phyloP scores from a whole-genome alignment of 345 rosid species.

The Salix koriyanagi region DNA sequence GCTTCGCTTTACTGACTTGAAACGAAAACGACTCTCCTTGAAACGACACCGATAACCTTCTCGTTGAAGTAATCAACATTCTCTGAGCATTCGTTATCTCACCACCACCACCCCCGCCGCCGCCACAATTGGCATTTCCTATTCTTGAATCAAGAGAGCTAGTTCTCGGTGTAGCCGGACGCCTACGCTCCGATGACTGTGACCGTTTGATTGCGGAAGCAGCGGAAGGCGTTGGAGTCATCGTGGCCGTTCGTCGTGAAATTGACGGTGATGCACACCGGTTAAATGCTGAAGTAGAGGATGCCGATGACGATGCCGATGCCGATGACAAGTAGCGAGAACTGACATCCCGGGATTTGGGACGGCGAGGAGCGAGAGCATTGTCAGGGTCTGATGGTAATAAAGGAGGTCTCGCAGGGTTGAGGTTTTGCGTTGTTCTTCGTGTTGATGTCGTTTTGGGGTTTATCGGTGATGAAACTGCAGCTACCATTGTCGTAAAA shows the following conservation, averaged over 20 bases:
- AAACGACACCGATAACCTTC: constrained; percentile 77
- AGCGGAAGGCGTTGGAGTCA: constrained; percentile 28
- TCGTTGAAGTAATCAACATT: constrained; percentile 62
- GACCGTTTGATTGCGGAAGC: constrained; percentile 48
- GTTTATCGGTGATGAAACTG: constrained; percentile 50
- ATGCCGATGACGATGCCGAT: constrained; percentile 31
- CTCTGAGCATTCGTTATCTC: constrained; percentile 57
- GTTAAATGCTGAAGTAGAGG: constrained; percentile 35
- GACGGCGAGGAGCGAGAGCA: constrained; percentile 55
- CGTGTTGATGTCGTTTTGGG: constrained; percentile 26
- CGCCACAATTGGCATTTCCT: constrained; percentile 9
- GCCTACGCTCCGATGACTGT: constrained; percentile 67
- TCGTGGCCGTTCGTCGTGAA: constrained; percentile 34
- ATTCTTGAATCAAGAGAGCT: constrained; percentile 37
- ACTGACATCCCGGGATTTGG: constrained; percentile 62
- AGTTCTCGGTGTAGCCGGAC: constrained; percentile 49
- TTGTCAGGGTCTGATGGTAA: constrained; percentile 65
- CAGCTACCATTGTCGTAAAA: constrained; percentile 51
- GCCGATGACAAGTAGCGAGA: constrained; percentile 66
- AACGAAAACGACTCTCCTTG: constrained; percentile 75
- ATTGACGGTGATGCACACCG: constrained; percentile 62
- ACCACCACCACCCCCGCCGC: constrained; percentile 1
- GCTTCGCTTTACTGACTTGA: constrained; percentile 66
- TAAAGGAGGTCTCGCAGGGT: constrained; percentile 48
- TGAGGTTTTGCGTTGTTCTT: constrained; percentile 27